Base-by-base conservation (phyloP, 1,284 basidiomycete species). In the Malassezia equina region DNA sequence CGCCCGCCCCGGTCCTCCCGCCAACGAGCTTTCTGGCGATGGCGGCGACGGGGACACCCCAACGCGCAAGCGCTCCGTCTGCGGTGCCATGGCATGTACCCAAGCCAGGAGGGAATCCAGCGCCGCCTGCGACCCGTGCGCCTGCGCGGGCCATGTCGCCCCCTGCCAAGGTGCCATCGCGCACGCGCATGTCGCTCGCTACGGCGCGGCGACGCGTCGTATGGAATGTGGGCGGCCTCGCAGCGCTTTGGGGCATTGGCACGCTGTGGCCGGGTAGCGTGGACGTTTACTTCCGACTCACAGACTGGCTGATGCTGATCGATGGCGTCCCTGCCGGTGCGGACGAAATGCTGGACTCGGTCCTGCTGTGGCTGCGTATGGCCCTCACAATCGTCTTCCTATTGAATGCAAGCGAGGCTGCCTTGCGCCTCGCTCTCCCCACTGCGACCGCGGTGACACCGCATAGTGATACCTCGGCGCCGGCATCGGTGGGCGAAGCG, bases 121-220 rank as follows among this genome's bases (percentile, higher is more conserved):
- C n/a, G n/a, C n/a, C 32, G 29, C 21, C 47, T 7, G 28, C 15
- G 27, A 34, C 47, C 4, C 13, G 33, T 7, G 32, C 24, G 13
- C 34, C 43, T 8, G 13, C 27, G 27, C n/a, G 15, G 29, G 2
- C 43, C 24, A 31, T 4, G n/a, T 9, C 33, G 9, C 12, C n/a
- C 11, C 23, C 17, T 12, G 36, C 47, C 15, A 27, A 21, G 11
- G 47, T 11, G 15, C 47, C 47, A n/a, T 7, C 27, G 13, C 31
- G 32, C 17, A 21, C 23, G 27, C 17, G n/a, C 21, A 57, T 57
- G 55, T 33, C 49, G 13, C 13, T 45, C 3, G 49, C 55, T 2
- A 47, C 55, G 8, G 55, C 55, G 31, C 55, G 40, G 50, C 55
- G 55, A 7, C 55, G 55, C 24, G 27, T 47, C 24, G 19, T 40